phyloP scores from a whole-genome alignment of 257 asterid genomes.

The Lycium barbarum region DNA sequence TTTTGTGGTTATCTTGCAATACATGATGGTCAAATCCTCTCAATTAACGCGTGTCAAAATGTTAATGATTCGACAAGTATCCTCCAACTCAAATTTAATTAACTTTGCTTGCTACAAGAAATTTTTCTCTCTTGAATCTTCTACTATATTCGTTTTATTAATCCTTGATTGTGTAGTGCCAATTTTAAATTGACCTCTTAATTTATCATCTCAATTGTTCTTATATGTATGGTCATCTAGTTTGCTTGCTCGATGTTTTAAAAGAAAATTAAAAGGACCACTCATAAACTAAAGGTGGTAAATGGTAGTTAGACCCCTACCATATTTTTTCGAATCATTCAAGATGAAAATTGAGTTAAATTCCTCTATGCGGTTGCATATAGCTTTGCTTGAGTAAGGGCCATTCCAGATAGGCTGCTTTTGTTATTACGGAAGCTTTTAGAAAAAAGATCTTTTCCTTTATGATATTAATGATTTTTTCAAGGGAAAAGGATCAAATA shows the following conservation, averaged over 20 bases:
- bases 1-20: conserved; percentile 4
- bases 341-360: no score
- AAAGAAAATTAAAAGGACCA: neutral
- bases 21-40: neutral
- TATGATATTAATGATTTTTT: no score
- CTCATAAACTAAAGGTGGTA: neutral
- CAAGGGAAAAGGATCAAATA: no score
- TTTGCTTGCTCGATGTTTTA: neutral
- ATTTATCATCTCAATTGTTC: neutral
- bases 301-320: neutral
- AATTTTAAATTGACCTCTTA: neutral
- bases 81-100: neutral
- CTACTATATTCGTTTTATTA: neutral
- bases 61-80: neutral
- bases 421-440: no score
- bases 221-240: neutral
- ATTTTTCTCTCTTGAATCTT: neutral
- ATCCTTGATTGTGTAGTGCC: neutral
- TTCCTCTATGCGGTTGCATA: no score
- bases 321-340: neutral
- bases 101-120: neutral
- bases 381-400: no score
- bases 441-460: neutral
- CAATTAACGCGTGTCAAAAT: conserved; percentile 17
- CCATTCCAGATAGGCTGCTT: no score